These are phyloP conservation scores for Elaeis oleifera DNA, from an alignment of 202 grass and related monocot species.

Conservation along the genomic window DNA sequence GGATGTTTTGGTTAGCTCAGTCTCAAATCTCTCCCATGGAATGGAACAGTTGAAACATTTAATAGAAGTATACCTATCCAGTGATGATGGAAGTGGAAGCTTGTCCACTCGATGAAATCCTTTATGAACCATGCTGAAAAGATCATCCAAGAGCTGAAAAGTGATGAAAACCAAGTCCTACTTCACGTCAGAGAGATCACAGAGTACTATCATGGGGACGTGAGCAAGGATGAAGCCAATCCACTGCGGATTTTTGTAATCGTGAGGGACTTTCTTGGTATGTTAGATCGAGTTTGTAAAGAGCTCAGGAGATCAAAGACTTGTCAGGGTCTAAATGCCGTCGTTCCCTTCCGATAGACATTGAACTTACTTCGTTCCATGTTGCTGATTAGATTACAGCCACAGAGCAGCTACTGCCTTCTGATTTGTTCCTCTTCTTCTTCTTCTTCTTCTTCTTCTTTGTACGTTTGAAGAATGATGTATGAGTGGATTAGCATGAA, in stretches of 20 bases:
- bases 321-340: constrained; percentile 29
- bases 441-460: too few species aligned
- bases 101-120: constrained; percentile 41
- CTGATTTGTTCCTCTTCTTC: too few species aligned
- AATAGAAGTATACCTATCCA: constrained; percentile 17
- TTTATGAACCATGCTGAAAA: constrained; percentile 52
- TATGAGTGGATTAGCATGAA: too few species aligned
- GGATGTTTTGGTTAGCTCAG: constrained; percentile 66
- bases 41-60: constrained; percentile 48
- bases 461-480: too few species aligned
- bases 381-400: too few species aligned
- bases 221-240: constrained; percentile 64
- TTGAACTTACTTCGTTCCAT: too few species aligned
- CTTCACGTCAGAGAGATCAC: constrained; percentile 73
- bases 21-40: constrained; percentile 48
- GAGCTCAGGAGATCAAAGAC: constrained; percentile 44
- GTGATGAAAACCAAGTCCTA: constrained; percentile 50
- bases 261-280: constrained; percentile 74
- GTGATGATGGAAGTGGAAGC: constrained; percentile 25
- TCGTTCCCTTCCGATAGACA: constrained; percentile 12
- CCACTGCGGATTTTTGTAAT: constrained; percentile 88
- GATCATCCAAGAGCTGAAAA: constrained; percentile 60
- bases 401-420: too few species aligned
- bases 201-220: constrained; percentile 93
- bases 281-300: constrained; percentile 81